Percentiles rank a stretch among this genome's conserved stretches.
Evolutionary conservation across 352 stramenopile species (phyloP).

Genomic region (Globisporangium cystogenes): DNA sequence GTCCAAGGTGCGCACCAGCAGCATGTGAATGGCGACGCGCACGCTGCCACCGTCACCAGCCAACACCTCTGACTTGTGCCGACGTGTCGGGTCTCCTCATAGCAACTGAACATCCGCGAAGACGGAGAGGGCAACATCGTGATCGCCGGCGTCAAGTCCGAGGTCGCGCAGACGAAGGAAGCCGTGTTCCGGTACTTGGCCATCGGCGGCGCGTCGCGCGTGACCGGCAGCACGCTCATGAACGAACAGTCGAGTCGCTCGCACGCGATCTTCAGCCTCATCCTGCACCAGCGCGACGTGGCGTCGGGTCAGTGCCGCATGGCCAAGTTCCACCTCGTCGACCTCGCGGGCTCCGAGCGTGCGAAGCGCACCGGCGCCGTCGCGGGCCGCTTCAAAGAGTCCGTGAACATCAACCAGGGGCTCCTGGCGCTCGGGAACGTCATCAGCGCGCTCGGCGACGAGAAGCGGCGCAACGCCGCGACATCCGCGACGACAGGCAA

Average conservation of each 20-base stretch:
- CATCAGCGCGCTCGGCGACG: conserved; percentile 91
- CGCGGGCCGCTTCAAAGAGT: conserved; percentile 89
- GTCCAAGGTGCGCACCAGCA: conserved; percentile 34
- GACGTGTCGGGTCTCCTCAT: background rate
- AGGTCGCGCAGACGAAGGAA: conserved; percentile 66
- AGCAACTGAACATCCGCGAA: conserved; percentile 77
- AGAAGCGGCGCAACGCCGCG: conserved; percentile 56
- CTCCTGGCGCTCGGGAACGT: conserved; percentile 95
- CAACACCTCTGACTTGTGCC: no score
- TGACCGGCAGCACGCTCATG: conserved; percentile 87
- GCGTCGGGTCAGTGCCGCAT: conserved; percentile 39
- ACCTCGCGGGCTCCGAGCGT: conserved; percentile 94
- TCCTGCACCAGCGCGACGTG: conserved; percentile 69
- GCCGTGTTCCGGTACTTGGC: conserved; percentile 82
- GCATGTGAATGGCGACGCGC: background rate
- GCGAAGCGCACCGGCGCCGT: conserved; percentile 90
- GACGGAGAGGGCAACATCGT: conserved; percentile 76
- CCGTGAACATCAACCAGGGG: conserved; percentile 95
- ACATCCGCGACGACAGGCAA: conserved; percentile 8
- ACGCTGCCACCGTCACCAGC: background rate
- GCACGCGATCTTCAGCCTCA: conserved; percentile 88
- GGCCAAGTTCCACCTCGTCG: conserved; percentile 93
- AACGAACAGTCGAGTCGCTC: conserved; percentile 89
- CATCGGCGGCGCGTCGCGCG: conserved; percentile 68
- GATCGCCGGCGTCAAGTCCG: conserved; percentile 76